Evolutionary conservation across 306 rosid species (phyloP).

Genomic region (Cucumis melo): DNA sequence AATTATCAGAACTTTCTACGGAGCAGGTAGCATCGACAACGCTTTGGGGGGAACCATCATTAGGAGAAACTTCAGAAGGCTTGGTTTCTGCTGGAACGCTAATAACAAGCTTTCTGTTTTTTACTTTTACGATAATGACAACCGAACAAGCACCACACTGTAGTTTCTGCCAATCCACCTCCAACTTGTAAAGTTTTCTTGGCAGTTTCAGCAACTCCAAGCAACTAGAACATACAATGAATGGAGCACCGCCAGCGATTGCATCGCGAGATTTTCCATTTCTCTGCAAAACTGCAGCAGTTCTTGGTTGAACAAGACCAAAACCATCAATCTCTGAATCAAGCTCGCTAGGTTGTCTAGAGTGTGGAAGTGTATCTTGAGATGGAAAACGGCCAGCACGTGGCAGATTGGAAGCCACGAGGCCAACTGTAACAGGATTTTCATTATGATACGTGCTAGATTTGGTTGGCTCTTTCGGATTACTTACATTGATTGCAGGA

Average conservation of each 20-base stretch:
- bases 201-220: slow-evolving; percentile 37
- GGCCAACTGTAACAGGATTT: slow-evolving; percentile 1
- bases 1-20: slow-evolving; percentile 16
- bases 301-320: slow-evolving; percentile 10
- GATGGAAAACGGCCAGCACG: slow-evolving; percentile 4
- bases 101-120: slow-evolving; percentile 24
- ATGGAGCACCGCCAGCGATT: slow-evolving; percentile 35
- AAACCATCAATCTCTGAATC: slow-evolving; percentile 15
- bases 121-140: slow-evolving; percentile 16
- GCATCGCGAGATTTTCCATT: slow-evolving; percentile 11
- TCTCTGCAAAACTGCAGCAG: slow-evolving; percentile 1
- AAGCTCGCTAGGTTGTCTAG: slow-evolving; percentile 15
- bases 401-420: slow-evolving; percentile 1
- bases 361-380: not conserved
- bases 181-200: slow-evolving; percentile 11
- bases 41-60: not conserved
- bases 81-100: slow-evolving; percentile 14
- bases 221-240: slow-evolving; percentile 30
- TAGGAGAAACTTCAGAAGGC: slow-evolving; percentile 1
- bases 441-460: slow-evolving; percentile 11
- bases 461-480: slow-evolving; percentile 11
- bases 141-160: slow-evolving; percentile 42
- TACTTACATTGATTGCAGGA: slow-evolving; percentile 9
- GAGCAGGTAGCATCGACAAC: slow-evolving; percentile 4
- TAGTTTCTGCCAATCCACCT: slow-evolving; percentile 15